A percentile compares a stretch with the other conserved stretches of the same genome.
Evolutionary conservation across 2,329 filamentous ascomycete species (phyloP).

Genomic region (Podosphaera fusca): DNA sequence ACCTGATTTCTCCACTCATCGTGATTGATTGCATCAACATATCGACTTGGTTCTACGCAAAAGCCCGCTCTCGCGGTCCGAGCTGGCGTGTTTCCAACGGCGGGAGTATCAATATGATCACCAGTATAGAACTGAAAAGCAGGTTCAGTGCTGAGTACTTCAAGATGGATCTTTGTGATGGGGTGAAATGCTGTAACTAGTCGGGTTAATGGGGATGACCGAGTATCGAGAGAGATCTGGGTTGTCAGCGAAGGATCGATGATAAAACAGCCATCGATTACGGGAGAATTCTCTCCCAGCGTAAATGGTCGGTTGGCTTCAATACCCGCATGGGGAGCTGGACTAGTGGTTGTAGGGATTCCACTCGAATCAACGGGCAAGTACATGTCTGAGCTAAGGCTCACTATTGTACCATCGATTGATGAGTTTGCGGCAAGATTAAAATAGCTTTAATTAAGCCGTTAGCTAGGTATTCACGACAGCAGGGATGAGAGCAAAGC

Average conservation of each 20-base stretch:
- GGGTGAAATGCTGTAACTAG: conserved; percentile 56
- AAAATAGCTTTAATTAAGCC: conserved; percentile 28
- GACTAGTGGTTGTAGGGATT: conserved; percentile 45
- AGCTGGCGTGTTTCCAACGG: conserved; percentile 34
- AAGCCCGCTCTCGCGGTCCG: conserved; percentile 52
- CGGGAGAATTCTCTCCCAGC: conserved; percentile 40
- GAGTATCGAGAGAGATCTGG: conserved; percentile 26
- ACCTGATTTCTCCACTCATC: conserved; percentile 60
- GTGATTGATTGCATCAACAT: conserved; percentile 69
- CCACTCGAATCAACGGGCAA: conserved; percentile 49
- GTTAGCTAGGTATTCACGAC: neutral
- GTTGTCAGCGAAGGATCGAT: conserved; percentile 21
- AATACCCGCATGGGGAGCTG: conserved; percentile 39
- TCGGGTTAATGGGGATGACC: conserved; percentile 33
- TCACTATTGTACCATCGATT: conserved; percentile 37
- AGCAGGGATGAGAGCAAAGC: neutral
- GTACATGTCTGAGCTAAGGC: conserved; percentile 36
- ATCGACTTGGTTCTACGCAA: conserved; percentile 80
- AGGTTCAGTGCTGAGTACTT: conserved; percentile 78
- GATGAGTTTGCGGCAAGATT: conserved; percentile 33
- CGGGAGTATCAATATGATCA: conserved; percentile 58
- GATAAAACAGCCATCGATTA: conserved; percentile 81
- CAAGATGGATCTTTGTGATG: conserved; percentile 52
- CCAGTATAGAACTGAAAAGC: conserved; percentile 96
- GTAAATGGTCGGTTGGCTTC: conserved; percentile 44